Evolutionary conservation across 345 rosid genomes (phyloP).

Genomic region (Linum lewisii): DNA sequence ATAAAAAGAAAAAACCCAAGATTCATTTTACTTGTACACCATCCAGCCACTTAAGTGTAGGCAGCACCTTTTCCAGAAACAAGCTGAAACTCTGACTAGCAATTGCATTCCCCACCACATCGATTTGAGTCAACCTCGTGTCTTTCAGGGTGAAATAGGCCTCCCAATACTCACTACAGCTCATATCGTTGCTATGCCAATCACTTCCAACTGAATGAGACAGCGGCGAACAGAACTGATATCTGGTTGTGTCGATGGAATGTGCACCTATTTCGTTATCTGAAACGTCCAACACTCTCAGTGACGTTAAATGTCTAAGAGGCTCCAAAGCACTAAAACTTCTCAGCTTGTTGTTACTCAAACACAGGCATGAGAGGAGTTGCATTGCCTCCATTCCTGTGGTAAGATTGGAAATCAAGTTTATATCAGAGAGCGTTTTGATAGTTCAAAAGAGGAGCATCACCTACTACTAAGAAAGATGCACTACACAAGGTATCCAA

Average conservation of each 20-base stretch:
- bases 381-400: slow-evolving; percentile 79
- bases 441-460: background rate
- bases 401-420: background rate
- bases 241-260: slow-evolving; percentile 68
- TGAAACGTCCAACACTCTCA: slow-evolving; percentile 68
- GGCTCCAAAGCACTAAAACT: slow-evolving; percentile 70
- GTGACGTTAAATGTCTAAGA: slow-evolving; percentile 46
- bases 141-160: slow-evolving; percentile 48
- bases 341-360: slow-evolving; percentile 60
- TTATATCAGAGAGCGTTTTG: too few relatives aligned
- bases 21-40: slow-evolving; percentile 13
- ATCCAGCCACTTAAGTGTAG: slow-evolving; percentile 58
- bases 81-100: slow-evolving; percentile 46
- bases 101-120: slow-evolving; percentile 51
- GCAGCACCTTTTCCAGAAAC: slow-evolving; percentile 47
- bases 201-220: slow-evolving; percentile 47
- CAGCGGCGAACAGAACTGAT: slow-evolving; percentile 61
- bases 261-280: slow-evolving; percentile 80
- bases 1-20: background rate
- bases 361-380: slow-evolving; percentile 53
- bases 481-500: too few relatives aligned
- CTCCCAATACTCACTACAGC: slow-evolving; percentile 48
- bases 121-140: slow-evolving; percentile 54
- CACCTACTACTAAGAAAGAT: too few relatives aligned
- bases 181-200: slow-evolving; percentile 27